phyloP scores from a whole-genome alignment of 2,329 filamentous ascomycete genomes.

The Colletotrichum paranaense region DNA sequence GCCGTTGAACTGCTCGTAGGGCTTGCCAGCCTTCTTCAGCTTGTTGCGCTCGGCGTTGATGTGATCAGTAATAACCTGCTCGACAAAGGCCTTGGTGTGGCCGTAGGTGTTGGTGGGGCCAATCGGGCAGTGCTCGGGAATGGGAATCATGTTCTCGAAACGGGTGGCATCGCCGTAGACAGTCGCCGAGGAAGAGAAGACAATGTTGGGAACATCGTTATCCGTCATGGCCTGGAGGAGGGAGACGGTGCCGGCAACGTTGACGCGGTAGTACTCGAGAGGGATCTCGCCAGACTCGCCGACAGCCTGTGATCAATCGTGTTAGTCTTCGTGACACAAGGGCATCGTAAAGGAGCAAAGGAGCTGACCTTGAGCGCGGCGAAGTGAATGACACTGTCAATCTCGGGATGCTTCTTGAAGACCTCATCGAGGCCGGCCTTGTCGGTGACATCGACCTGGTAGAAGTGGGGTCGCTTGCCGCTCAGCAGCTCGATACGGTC shows the following conservation, averaged over 20 bases:
- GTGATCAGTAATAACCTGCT: conserved; percentile 91
- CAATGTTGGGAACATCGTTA: conserved; percentile 94
- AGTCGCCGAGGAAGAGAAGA: conserved; percentile 98
- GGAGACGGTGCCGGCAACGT: conserved; percentile 90
- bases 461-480: conserved; percentile 87
- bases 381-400: conserved; percentile 99
- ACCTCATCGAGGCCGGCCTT: conserved; percentile 86
- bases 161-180: conserved; percentile 98
- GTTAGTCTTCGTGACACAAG: not conserved
- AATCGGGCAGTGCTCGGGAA: conserved; percentile 95
- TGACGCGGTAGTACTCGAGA: conserved; percentile 97
- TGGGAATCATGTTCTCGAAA: conserved; percentile 98
- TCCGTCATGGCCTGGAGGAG: conserved; percentile 89
- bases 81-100: conserved; percentile 93
- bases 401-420: conserved; percentile 88
- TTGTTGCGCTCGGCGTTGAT: conserved; percentile 89
- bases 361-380: conserved; percentile 87
- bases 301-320: conserved; percentile 74
- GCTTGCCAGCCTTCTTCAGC: conserved; percentile 81
- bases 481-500: conserved; percentile 95
- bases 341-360: not conserved
- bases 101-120: conserved; percentile 98
- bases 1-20: conserved; percentile 87
- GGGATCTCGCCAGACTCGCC: conserved; percentile 95
- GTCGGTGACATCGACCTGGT: conserved; percentile 89